Base-by-base conservation (phyloP, 352 stramenopile species). In the Pythium folliculosum region DNA sequence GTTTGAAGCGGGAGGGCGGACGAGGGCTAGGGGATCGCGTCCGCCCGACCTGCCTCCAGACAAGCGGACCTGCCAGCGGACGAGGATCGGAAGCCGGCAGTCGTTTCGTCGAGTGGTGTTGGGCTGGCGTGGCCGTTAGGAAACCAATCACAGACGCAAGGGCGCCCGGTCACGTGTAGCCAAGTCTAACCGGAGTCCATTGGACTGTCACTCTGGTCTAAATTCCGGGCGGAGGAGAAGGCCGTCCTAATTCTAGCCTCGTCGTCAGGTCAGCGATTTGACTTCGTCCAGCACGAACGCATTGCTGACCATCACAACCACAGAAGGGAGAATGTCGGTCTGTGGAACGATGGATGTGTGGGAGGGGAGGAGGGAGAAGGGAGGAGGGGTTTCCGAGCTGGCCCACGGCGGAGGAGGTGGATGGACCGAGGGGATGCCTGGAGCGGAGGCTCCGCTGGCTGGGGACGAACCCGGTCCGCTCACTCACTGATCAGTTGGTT, bases 21-120 rank as follows among this genome's bases (percentile, higher is more conserved):
- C 44, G 53, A 72, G 67, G 67, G 60, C 3, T 73, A 73, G 67
- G 67, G 67, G 67, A 73, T 73, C 67, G 37, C 45, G 47, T 73
- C 56, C 67, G 50, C 47, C 53, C 19, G 21, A 58, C 25, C 21
- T 32, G 45, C 54, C 9, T 37, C 48, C 10, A 19, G 5, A 23
- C 52, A 43, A 61, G 60, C 43, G 52, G 43, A 51, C 51, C 30
- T 13, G n/a, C 1, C 30, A 59, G 62, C 53, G 63, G 63, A 70
- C 55, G 55, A 52, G 30, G 48, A 27, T 40, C 45, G 8, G 64
- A 70, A 70, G 56, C 25, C 5, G n/a, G 37, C 47, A 60, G 63
- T 70, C 63, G 63, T 70, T 70, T 70, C 63, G 37, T 40, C 38
- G 25, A 13, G 38, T 22, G 5, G 27, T 32, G 27, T 23, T 51